Conservation (phyloP, 495 filamentous ascomycete genomes). For the Staphylotrichum tortipilum region DNA sequence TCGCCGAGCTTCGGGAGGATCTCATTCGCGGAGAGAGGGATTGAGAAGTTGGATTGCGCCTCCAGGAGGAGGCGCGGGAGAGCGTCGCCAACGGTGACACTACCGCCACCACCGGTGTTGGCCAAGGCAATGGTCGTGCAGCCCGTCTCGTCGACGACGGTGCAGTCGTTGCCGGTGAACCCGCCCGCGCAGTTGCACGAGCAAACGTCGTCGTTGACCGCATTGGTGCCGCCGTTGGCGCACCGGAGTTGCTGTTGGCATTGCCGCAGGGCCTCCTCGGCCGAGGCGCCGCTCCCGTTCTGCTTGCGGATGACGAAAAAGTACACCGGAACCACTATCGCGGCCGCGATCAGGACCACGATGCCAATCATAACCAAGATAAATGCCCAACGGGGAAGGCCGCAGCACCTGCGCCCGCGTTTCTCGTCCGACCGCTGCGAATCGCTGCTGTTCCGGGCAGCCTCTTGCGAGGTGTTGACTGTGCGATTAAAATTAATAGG, state of each 20-base stretch:
- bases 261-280: constrained; percentile 28
- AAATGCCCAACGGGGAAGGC: constrained; percentile 75
- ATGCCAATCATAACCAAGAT: constrained; percentile 58
- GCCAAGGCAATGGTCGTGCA: constrained; percentile 62
- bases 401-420: constrained; percentile 50
- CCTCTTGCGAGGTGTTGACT: constrained; percentile 25
- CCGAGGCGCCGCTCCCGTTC: constrained; percentile 18
- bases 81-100: constrained; percentile 71
- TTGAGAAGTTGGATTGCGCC: constrained; percentile 60
- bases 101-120: constrained; percentile 40
- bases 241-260: constrained; percentile 54
- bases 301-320: constrained; percentile 61
- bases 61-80: constrained; percentile 63
- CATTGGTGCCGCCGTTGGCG: constrained; percentile 70
- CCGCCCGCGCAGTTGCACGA: constrained; percentile 82
- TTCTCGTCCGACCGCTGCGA: constrained; percentile 14
- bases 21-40: constrained; percentile 55
- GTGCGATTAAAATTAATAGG: constrained; percentile 20
- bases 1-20: constrained; percentile 70
- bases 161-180: constrained; percentile 74
- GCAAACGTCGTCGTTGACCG: constrained; percentile 57
- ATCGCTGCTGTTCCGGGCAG: constrained; percentile 10
- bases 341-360: constrained; percentile 71
- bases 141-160: constrained; percentile 46
- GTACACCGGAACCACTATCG: constrained; percentile 77